Conservation (phyloP, 148 eudicot species). For the Rhododendron williamsianum region DNA sequence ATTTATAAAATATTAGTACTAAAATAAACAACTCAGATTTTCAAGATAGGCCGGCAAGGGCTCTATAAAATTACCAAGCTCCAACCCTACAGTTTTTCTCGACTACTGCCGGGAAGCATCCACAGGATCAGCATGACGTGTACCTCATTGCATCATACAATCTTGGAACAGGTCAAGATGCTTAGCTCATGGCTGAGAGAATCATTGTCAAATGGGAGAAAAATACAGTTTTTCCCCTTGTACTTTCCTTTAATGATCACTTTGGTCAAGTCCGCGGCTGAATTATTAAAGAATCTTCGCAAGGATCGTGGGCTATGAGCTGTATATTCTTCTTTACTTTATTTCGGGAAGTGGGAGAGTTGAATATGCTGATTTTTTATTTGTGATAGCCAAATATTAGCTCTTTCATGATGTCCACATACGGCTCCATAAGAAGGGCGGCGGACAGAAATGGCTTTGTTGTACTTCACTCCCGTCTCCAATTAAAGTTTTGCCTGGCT, state of each 20-base stretch:
- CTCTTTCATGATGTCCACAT: too few species aligned
- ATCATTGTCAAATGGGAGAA: neutral
- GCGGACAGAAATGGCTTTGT: too few species aligned
- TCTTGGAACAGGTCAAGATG: neutral
- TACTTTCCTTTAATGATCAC: too few species aligned
- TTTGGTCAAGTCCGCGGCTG: neutral
- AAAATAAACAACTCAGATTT: too few species aligned
- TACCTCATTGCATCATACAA: neutral
- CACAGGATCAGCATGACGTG: neutral
- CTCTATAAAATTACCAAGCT: too few species aligned
- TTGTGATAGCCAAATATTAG: too few species aligned
- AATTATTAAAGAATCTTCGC: too few species aligned
- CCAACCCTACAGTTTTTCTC: neutral
- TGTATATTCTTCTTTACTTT: neutral
- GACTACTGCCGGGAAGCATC: neutral
- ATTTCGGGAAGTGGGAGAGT: neutral
- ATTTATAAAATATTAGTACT: too few species aligned
- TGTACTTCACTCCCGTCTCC: too few species aligned
- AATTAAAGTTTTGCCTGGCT: too few species aligned
- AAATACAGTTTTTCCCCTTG: neutral
- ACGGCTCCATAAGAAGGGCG: too few species aligned
- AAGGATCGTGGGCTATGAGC: neutral
- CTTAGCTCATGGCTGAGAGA: neutral
- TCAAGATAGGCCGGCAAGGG: too few species aligned
- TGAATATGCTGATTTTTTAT: neutral